Base-by-base conservation (phyloP, 163 green algal genomes). In the Chlorella variabilis region DNA sequence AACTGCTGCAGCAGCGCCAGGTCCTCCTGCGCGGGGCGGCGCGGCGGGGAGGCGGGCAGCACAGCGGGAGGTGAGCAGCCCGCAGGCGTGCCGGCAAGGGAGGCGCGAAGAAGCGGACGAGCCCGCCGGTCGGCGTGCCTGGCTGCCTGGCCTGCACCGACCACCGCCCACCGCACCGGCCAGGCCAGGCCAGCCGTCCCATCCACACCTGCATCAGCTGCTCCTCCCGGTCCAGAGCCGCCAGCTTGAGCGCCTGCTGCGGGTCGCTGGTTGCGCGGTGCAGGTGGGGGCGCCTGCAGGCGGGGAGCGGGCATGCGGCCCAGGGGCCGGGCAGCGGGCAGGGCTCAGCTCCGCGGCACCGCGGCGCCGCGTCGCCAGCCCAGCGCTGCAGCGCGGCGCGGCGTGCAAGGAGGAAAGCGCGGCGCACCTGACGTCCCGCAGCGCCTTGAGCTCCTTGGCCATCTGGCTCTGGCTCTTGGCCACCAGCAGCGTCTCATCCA, bases 401-500 rank as follows among this genome's bases (percentile, higher is more conserved):
- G n/a, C n/a, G n/a, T n/a, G n/a, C n/a, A n/a, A n/a, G n/a, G n/a
- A n/a, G n/a, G n/a, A n/a, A n/a, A n/a, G n/a, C n/a, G n/a, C n/a
- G 34, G 11, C 79, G 20, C 45, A 87, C 82, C 83, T 59, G 29
- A 80, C n/a, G 34, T 76, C 51, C 29, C 58, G 48, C 51, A 88
- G 73, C 27, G 85, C 77, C 29, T 79, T 49, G 20, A 89, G 77
- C 34, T 86, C 71, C 25, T 78, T 62, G 27, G 71, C 6, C 73
- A 93, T 75, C 81, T 86, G 84, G 68, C 75, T 82, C 51, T 87
- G 75, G 27, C 79, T 87, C 79, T 92, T 91, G 39, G 93, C 93
- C 31, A 92, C 84, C 80, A 98, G 77, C 66, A 98, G 85, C 0
- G 95, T 98, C 80, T 98, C 95, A 75, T 98, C 95, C 71, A 98